phyloP scores from a whole-genome alignment of 2,329 filamentous ascomycete species.

The Ophiostoma ulmi region DNA sequence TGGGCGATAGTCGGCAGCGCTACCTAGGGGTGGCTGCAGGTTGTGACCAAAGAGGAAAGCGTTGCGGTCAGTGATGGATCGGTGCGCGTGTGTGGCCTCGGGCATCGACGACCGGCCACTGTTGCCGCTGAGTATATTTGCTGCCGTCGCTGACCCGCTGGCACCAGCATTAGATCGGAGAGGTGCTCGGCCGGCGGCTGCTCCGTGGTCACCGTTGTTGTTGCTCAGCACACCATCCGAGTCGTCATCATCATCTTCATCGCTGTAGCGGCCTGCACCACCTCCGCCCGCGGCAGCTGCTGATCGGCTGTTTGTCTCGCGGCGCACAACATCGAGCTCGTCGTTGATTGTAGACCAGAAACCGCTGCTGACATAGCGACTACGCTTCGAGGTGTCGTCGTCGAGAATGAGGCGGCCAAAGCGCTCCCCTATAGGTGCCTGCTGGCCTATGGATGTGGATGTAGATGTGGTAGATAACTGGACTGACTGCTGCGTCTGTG shows the following conservation, averaged over 20 bases:
- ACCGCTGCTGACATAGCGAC: slow-evolving; percentile 47
- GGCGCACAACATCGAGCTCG: slow-evolving; percentile 46
- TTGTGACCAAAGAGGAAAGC: slow-evolving; percentile 50
- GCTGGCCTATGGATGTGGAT: neutral
- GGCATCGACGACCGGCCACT: neutral
- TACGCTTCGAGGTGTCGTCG: slow-evolving; percentile 37
- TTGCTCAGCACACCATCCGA: slow-evolving; percentile 30
- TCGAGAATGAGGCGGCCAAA: slow-evolving; percentile 47
- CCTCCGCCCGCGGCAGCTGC: slow-evolving; percentile 13
- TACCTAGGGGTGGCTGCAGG: slow-evolving; percentile 30
- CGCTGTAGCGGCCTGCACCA: slow-evolving; percentile 39
- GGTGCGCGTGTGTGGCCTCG: slow-evolving; percentile 39
- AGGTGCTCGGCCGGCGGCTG: neutral
- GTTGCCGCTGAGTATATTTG: neutral
- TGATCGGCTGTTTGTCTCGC: slow-evolving; percentile 36
- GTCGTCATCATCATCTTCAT: slow-evolving; percentile 34
- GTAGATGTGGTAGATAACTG: neutral
- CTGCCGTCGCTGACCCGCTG: neutral
- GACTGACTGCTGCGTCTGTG: neutral
- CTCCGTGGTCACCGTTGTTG: slow-evolving; percentile 28
- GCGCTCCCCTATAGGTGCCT: slow-evolving; percentile 35
- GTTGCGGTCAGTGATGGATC: slow-evolving; percentile 43
- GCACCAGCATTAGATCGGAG: neutral
- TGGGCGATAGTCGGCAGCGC: slow-evolving; percentile 42
- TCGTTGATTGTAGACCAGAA: slow-evolving; percentile 55